These are phyloP conservation scores for Marasmius tenuissimus DNA, from an alignment of 1,284 basidiomycete species.

Conservation along the genomic window DNA sequence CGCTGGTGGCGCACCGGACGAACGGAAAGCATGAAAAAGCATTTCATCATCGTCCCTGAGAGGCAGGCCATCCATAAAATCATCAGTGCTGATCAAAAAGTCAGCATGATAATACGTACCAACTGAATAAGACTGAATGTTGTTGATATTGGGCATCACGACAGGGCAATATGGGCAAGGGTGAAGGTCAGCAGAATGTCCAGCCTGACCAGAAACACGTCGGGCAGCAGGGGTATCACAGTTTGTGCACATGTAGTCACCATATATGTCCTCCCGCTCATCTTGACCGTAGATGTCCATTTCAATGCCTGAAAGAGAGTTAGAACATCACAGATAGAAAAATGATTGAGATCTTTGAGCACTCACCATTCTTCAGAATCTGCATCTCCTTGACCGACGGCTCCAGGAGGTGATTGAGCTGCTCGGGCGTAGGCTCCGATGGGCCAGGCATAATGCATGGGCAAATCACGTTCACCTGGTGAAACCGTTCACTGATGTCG, in stretches of 20 bases:
- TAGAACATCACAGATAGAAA: background rate
- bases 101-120: no score
- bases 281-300: conserved; percentile 18
- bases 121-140: no score
- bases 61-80: conserved; percentile 7
- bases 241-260: conserved; percentile 21
- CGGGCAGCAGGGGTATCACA: conserved; percentile 28
- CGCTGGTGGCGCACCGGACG: conserved; percentile 1
- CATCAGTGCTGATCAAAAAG: no score
- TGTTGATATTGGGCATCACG: conserved; percentile 19
- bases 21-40: conserved; percentile 7
- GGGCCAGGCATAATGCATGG: conserved; percentile 16
- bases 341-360: no score
- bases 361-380: conserved; percentile 12
- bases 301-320: conserved; percentile 11
- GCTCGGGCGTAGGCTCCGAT: conserved; percentile 18
- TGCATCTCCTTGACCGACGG: conserved; percentile 11
- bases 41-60: background rate
- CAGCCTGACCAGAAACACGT: conserved; percentile 23
- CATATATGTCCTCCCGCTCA: conserved; percentile 14
- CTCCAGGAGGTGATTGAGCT: conserved; percentile 19
- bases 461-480: conserved; percentile 23
- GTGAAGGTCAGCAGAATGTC: conserved; percentile 22
- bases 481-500: conserved; percentile 17
- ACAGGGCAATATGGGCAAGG: conserved; percentile 25